Evolutionary conservation across 169 alveolate genomes (phyloP).

Genomic region (Theileria equi): DNA sequence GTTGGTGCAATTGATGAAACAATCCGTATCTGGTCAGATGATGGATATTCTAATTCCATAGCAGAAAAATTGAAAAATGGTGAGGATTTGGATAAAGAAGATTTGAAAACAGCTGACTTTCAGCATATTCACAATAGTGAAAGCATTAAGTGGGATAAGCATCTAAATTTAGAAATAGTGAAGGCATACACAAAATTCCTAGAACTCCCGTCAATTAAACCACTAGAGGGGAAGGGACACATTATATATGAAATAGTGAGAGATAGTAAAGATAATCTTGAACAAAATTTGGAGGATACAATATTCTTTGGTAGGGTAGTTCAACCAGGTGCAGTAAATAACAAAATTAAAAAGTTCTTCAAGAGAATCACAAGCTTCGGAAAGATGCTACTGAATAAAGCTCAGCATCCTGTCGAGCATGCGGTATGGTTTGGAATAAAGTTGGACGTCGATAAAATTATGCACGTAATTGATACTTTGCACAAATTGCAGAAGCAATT

Average conservation of each 20-base stretch:
- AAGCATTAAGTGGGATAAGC: slow-evolving; percentile 73
- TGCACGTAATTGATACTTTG: slow-evolving; percentile 67
- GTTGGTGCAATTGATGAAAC: slow-evolving; percentile 30
- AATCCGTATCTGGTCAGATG: slow-evolving; percentile 58
- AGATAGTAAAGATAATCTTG: slow-evolving; percentile 71
- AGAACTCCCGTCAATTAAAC: slow-evolving; percentile 58
- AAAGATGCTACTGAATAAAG: slow-evolving; percentile 61
- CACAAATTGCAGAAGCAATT: slow-evolving; percentile 60
- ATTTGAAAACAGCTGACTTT: slow-evolving; percentile 46
- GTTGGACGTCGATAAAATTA: slow-evolving; percentile 51
- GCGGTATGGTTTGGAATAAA: slow-evolving; percentile 79
- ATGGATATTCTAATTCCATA: slow-evolving; percentile 49
- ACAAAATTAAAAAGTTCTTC: slow-evolving; percentile 53
- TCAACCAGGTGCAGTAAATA: slow-evolving; percentile 66
- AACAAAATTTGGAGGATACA: slow-evolving; percentile 67
- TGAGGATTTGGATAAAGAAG: slow-evolving; percentile 50
- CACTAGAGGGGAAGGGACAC: slow-evolving; percentile 5
- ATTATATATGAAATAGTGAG: slow-evolving; percentile 61
- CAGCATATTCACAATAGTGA: slow-evolving; percentile 59
- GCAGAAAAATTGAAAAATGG: slow-evolving; percentile 42
- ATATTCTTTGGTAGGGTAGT: slow-evolving; percentile 70
- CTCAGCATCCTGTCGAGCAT: slow-evolving; percentile 67
- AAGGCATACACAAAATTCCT: slow-evolving; percentile 65
- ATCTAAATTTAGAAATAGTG: slow-evolving; percentile 58
- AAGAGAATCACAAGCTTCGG: slow-evolving; percentile 59